Evolutionary conservation across 148 eudicot species (phyloP).

Genomic region (Fallopia convolvulus): DNA sequence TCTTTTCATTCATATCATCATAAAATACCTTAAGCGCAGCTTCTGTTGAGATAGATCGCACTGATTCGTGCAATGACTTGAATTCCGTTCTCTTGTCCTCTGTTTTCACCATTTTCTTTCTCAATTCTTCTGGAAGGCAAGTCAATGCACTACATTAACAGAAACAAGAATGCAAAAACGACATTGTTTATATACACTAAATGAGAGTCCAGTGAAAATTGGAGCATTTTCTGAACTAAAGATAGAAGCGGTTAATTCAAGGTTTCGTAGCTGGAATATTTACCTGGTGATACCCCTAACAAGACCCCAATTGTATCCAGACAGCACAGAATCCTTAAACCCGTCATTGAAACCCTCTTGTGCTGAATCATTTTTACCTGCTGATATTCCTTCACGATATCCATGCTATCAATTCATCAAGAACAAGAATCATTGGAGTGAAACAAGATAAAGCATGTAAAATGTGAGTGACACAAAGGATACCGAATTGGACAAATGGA

Average conservation of each 20-base stretch:
- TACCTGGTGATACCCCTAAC: conserved; percentile 86
- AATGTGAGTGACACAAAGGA: not conserved
- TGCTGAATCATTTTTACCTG: conserved; percentile 68
- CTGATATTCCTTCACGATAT: conserved; percentile 72
- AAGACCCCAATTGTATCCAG: conserved; percentile 46
- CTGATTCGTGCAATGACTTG: conserved; percentile 36
- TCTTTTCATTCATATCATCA: conserved; percentile 16
- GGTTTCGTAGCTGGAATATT: not conserved
- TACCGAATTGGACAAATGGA: too few species aligned
- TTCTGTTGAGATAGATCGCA: conserved; percentile 38
- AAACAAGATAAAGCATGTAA: conserved; percentile 1
- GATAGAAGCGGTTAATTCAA: too few species aligned
- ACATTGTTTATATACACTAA: too few species aligned
- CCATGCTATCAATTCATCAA: conserved; percentile 44
- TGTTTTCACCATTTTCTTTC: too few species aligned
- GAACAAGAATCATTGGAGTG: conserved; percentile 7
- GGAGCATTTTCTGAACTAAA: too few species aligned
- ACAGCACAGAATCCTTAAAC: too few species aligned
- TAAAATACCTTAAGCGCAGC: conserved; percentile 57
- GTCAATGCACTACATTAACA: too few species aligned
- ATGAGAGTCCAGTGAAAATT: too few species aligned
- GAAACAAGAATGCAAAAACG: too few species aligned
- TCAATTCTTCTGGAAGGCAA: too few species aligned
- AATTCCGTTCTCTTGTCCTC: too few species aligned
- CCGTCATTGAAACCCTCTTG: conserved; percentile 44